Base-by-base conservation (phyloP, 768 basidiomycete genomes). In the Mycena metata region DNA sequence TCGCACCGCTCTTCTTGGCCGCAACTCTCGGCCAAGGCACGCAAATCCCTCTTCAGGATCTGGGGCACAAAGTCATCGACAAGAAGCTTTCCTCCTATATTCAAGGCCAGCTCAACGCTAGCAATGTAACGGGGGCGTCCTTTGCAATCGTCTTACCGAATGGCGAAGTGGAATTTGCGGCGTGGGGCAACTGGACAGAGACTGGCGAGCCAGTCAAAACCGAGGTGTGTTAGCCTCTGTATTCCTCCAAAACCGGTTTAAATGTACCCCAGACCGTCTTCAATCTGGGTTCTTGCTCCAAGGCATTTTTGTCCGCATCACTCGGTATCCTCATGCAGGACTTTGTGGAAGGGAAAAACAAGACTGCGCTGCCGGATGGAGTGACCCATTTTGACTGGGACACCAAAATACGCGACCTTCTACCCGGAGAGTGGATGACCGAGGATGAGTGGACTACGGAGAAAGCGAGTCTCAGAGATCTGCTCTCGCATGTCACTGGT, bases 311-410 rank as follows among this genome's bases (percentile, higher is more conserved):
- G 7, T 74, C 77, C 2, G 78, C 76, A 0, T 76, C 82, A 1
- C 55, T 84, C 0, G 83, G 84, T 5, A 76, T 85, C 9, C 76
- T 85, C 30, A 80, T 84, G 51, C 79, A 83, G 36, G 83, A 83
- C 69, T 84, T 80, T 69, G 75, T 74, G n/a, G 66, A 74, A 13
- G 78, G 82, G 5, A 73, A 71, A 26, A 83, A 83, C 49, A 67
- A 72, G 12, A 80, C 83, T 0, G 73, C 74, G 8, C 76, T 84
- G 2, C 83, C 83, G 0, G 26, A 66, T 0, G 70, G 72, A 13
- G 24, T 83, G 30, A 61, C 60, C 1, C 72, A 77, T 52, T 62
- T 85, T 16, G 76, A 66, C 5, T 85, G 82, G 82, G 70, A 78
- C n/a, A 81, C 82, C 0, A 79, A 77, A 66, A 42, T 84, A 41